phyloP scores from a whole-genome alignment of 257 asterid genomes.

The Fraxinus americana region DNA sequence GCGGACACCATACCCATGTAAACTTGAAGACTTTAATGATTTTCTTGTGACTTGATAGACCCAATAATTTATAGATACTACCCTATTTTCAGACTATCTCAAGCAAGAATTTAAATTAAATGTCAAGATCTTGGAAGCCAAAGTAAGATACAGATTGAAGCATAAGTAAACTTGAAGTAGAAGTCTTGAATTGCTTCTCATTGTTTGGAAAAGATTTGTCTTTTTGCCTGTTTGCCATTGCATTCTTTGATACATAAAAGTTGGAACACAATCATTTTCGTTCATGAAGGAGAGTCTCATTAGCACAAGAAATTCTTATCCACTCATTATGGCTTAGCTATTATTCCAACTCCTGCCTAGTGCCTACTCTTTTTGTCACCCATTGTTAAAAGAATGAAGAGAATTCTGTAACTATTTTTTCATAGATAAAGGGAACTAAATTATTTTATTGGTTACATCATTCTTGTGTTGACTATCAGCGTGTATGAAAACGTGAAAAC shows the following conservation, averaged over 20 bases:
- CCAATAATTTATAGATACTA: too few species aligned
- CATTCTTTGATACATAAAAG: background rate
- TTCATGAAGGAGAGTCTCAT: conserved; percentile 15
- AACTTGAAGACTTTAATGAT: too few species aligned
- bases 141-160: background rate
- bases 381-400: background rate
- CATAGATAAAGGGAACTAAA: too few species aligned
- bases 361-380: background rate
- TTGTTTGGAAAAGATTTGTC: background rate
- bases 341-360: conserved; percentile 1
- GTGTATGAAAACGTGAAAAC: background rate
- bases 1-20: too few species aligned
- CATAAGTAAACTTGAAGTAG: background rate
- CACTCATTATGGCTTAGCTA: conserved; percentile 4
- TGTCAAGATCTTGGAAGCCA: background rate
- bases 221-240: background rate
- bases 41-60: too few species aligned
- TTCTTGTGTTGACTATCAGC: too few species aligned
- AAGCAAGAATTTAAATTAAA: too few species aligned
- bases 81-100: background rate
- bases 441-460: too few species aligned
- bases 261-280: conserved; percentile 21
- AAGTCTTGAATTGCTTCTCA: background rate
- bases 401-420: too few species aligned
- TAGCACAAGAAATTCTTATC: background rate